A percentile compares a stretch with the other conserved stretches of the same genome.
These are phyloP conservation scores for Melanopsichium pennsylvanicum DNA, from an alignment of 1,284 basidiomycete species.

Conservation along the genomic window DNA sequence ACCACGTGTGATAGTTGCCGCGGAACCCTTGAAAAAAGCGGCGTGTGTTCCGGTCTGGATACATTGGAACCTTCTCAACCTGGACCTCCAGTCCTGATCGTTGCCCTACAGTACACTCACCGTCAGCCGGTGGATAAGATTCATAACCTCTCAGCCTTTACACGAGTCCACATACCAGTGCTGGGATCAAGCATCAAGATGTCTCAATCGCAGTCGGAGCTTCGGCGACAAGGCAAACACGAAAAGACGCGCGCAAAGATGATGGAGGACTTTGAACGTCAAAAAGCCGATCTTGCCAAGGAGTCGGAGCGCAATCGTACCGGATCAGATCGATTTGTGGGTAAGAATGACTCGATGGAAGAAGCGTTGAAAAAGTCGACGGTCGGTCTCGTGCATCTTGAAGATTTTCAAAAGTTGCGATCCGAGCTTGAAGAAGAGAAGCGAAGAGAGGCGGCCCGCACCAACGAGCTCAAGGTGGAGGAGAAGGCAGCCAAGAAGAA, in stretches of 20 bases:
- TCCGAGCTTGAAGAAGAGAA: conserved; percentile 92
- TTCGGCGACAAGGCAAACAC: conserved; percentile 50
- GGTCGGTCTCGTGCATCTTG: conserved; percentile 87
- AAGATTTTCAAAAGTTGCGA: conserved; percentile 80
- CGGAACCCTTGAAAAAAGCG: background rate
- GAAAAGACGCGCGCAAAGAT: conserved; percentile 53
- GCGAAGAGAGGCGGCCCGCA: conserved; percentile 80
- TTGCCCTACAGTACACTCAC: background rate
- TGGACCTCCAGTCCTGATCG: background rate
- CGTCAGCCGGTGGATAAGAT: no score
- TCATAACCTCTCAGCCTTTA: no score
- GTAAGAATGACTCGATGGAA: conserved; percentile 92
- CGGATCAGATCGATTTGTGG: conserved; percentile 81
- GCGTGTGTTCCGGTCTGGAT: no score
- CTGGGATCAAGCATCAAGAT: conserved; percentile 20
- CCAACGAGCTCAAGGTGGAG: conserved; percentile 44
- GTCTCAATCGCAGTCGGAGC: conserved; percentile 51
- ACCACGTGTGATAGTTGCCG: background rate
- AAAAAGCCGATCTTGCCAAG: conserved; percentile 79
- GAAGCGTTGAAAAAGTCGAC: conserved; percentile 91
- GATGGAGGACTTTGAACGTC: conserved; percentile 82
- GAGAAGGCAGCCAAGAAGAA: conserved; percentile 67
- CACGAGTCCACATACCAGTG: no score
- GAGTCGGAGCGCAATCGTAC: conserved; percentile 63
- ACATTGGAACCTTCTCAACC: no score